Percentiles rank a stretch among this genome's conserved stretches.
These are phyloP conservation scores for Globisporangium parvum DNA, from an alignment of 352 stramenopile genomes.

Conservation along the genomic window DNA sequence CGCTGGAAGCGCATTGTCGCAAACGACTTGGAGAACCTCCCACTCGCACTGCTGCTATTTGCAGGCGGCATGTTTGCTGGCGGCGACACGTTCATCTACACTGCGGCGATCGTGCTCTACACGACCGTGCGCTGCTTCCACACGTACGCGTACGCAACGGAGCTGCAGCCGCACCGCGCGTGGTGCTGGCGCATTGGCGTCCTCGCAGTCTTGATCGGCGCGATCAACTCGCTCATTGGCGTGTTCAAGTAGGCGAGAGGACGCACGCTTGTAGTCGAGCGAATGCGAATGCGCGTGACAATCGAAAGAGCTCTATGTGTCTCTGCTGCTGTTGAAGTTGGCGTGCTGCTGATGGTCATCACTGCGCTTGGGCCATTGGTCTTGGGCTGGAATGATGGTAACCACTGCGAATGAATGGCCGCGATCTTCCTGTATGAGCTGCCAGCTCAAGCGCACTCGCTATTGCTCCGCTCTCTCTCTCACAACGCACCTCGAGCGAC, in stretches of 20 bases:
- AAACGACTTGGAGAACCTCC: constrained; percentile 46
- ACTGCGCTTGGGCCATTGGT: too few species aligned
- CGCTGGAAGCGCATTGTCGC: constrained; percentile 38
- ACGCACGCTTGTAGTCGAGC: too few species aligned
- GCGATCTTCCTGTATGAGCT: not conserved
- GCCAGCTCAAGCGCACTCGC: too few species aligned
- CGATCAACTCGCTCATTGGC: constrained; percentile 23
- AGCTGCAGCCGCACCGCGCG: constrained; percentile 33
- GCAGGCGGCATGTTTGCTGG: constrained; percentile 22
- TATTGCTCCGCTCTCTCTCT: too few species aligned
- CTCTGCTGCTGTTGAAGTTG: too few species aligned
- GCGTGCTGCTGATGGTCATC: too few species aligned
- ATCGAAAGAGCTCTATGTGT: too few species aligned
- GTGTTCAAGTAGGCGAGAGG: constrained; percentile 1
- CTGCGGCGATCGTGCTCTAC: constrained; percentile 24
- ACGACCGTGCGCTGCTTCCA: constrained; percentile 31
- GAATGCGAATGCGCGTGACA: too few species aligned
- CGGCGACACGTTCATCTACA: constrained; percentile 23
- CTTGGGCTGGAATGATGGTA: too few species aligned
- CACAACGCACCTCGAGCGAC: not conserved
- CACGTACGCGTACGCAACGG: constrained; percentile 40
- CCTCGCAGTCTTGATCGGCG: constrained; percentile 18
- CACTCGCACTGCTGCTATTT: constrained; percentile 32
- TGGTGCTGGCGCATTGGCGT: constrained; percentile 30
- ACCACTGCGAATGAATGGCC: too few species aligned